phyloP scores from a whole-genome alignment of 2,329 filamentous ascomycete species.

The Cytospora chrysosperma region DNA sequence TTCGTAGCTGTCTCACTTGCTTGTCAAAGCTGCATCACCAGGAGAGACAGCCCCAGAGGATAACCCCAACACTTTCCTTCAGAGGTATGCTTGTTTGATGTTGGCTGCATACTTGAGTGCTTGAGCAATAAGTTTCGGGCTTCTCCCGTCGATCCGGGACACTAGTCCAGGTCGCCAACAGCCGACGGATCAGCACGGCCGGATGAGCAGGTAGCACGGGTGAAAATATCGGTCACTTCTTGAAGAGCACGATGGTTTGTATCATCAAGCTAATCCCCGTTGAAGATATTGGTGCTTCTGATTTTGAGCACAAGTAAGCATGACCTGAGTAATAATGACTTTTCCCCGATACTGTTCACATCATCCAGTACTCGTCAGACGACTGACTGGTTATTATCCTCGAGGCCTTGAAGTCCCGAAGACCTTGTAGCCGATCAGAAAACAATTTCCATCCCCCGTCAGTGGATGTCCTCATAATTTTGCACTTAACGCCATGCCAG shows the following conservation, averaged over 20 bases:
- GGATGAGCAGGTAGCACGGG: neutral
- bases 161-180: neutral
- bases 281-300: neutral
- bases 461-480: neutral
- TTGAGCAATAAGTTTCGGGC: neutral
- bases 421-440: neutral
- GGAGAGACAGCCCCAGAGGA: neutral
- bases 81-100: neutral
- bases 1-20: neutral
- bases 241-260: neutral
- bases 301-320: neutral
- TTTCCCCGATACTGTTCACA: neutral
- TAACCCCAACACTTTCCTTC: neutral
- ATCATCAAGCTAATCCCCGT: neutral
- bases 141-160: neutral
- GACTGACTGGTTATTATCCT: neutral
- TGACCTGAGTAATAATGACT: neutral
- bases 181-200: neutral
- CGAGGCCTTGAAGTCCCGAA: no score
- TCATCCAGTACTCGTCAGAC: neutral
- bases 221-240: neutral
- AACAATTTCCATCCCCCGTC: neutral
- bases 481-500: neutral
- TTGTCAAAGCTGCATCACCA: neutral
- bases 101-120: neutral